Base-by-base conservation (phyloP, 2,329 filamentous ascomycete genomes). In the Xylariomycetidae sp. region DNA sequence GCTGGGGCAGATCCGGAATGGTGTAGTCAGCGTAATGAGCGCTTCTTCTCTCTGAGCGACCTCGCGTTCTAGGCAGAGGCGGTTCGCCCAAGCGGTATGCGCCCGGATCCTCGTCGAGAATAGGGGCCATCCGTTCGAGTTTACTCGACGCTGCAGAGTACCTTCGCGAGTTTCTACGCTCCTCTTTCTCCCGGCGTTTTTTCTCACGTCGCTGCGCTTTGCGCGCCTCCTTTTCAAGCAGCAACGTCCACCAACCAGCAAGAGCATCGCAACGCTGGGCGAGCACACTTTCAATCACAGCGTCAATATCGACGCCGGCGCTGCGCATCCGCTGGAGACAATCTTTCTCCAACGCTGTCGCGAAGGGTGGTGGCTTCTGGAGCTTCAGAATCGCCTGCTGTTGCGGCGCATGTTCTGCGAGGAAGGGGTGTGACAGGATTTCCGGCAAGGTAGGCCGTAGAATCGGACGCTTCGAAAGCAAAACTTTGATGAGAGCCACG, bases 171-270 rank as follows among this genome's bases (percentile, higher is more conserved):
- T 79, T 85, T 56, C 87, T 82, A 36, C 78, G 79, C 51, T 96
- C 87, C 50, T 98, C 89, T 48, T 78, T 80, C 55, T 96, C 89
- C 53, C 75, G 87, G 7, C 90, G 76, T 54, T 90, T 95, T 33
- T 79, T 76, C 50, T 95, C 88, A 42, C 82, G 72, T 40, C 88
- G 72, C 41, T 66, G 73, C 44, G 89, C 81, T 59, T 98, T 98
- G 7, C 88, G 78, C 55, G 88, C 78, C 54, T 98, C 92, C 57
- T 96, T 98, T 53, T 96, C 92, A 8, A 96, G 78, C 24, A 98
- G 64, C 18, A 98, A 62, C 3, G 86, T 85, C 92, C 92, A 98
- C 92, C 92, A 98, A 5, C 92, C 92, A 31, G 88, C 86, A 30
- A 98, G 65, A 5, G 82, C 75, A 60, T 98, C 90, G 53, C 92